A percentile compares a stretch with the other conserved stretches of the same genome.
Conservation (phyloP, 176 grass and related monocot genomes). For the Carex parvula region DNA sequence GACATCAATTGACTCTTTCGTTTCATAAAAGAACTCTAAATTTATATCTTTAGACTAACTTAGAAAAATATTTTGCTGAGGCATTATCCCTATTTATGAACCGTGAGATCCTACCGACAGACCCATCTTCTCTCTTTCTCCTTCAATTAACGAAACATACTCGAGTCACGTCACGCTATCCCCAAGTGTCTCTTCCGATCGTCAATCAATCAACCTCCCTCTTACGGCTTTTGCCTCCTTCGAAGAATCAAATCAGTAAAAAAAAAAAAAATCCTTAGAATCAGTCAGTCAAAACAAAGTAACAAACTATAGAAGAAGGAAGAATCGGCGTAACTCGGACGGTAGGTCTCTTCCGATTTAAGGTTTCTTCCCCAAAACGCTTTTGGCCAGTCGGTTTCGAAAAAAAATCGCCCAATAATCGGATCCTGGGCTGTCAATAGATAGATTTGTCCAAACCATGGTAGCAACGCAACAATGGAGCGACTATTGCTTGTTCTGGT, state of each 20-base stretch:
- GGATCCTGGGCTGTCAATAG: no score
- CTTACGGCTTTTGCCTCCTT: no score
- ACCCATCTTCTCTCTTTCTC: not conserved
- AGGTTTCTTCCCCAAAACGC: not conserved
- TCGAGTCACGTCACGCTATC: conserved; percentile 9
- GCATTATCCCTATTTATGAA: not conserved
- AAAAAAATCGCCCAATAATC: not conserved
- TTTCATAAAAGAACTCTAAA: not conserved
- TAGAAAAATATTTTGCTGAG: not conserved
- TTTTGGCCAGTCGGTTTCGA: not conserved
- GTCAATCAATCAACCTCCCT: not conserved
- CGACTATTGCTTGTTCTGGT: not conserved
- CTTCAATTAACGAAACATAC: not conserved
- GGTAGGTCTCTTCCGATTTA: not conserved
- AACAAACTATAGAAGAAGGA: not conserved
- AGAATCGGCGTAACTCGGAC: not conserved
- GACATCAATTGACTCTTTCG: not conserved
- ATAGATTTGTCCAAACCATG: not conserved
- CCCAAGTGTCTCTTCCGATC: not conserved
- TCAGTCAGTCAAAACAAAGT: not conserved
- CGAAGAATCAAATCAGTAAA: not conserved
- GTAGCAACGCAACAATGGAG: not conserved
- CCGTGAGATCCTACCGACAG: not conserved
- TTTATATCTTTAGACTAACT: no score
- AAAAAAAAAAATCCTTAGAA: not conserved